Conservation (phyloP, 2,329 filamentous ascomycete species). For the Fusarium sp. region DNA sequence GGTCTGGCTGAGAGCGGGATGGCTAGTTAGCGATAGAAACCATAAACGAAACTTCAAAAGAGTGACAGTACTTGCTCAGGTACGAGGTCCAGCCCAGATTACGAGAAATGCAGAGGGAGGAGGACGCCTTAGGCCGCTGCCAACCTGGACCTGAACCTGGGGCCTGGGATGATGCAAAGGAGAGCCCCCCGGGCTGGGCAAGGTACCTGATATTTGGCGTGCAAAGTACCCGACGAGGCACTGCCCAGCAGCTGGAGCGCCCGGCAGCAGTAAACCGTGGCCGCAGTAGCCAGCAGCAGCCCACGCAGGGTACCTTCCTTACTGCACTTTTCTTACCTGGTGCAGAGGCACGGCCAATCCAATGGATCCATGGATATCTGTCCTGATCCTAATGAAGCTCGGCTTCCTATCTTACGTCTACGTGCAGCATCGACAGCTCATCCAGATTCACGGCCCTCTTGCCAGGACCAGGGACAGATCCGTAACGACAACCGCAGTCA, state of each 20-base stretch:
- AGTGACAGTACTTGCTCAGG: conserved; percentile 16
- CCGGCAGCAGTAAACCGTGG: neutral
- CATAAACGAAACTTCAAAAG: conserved; percentile 20
- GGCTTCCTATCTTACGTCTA: conserved; percentile 14
- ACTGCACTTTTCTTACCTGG: neutral
- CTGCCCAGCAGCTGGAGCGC: conserved; percentile 3
- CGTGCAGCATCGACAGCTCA: neutral
- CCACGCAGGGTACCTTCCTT: neutral
- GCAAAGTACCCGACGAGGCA: conserved; percentile 12
- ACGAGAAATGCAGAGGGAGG: conserved; percentile 33
- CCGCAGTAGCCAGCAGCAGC: neutral
- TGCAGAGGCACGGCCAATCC: neutral
- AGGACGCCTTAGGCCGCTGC: conserved; percentile 34
- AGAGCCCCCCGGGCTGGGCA: conserved; percentile 24
- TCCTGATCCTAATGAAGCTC: conserved; percentile 4
- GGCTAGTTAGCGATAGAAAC: conserved; percentile 35
- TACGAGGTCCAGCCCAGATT: conserved; percentile 37
- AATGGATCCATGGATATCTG: conserved; percentile 6
- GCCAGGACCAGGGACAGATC: conserved; percentile 3
- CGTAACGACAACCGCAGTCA: neutral
- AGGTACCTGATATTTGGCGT: conserved; percentile 25
- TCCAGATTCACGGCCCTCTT: neutral
- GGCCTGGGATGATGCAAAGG: conserved; percentile 35
- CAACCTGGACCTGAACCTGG: conserved; percentile 34
- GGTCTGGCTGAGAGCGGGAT: conserved; percentile 27